Percentiles rank a stretch among this genome's conserved stretches.
These are phyloP conservation scores for Nyssa sinensis DNA, from an alignment of 148 eudicot genomes.

Conservation along the genomic window DNA sequence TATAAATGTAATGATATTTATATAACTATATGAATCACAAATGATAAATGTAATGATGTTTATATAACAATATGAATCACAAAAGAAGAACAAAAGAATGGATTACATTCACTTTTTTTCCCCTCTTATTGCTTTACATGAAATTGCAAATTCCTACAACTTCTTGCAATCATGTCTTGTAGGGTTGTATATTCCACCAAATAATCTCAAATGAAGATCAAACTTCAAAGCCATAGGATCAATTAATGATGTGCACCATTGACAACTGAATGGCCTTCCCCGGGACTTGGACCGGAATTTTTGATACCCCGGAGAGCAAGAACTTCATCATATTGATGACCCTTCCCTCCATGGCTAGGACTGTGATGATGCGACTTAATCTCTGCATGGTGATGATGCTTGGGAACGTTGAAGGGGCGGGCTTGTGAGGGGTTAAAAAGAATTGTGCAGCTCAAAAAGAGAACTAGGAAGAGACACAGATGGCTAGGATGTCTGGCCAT, in stretches of 20 bases:
- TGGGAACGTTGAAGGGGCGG: neutral
- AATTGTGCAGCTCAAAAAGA: neutral
- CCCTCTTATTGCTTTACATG: too few relatives aligned
- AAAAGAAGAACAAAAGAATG: neutral
- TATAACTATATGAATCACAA: neutral
- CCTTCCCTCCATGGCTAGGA: neutral
- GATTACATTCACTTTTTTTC: neutral
- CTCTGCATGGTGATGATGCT: neutral
- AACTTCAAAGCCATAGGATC: neutral
- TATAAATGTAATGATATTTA: neutral
- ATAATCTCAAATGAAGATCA: neutral
- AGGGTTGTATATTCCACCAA: neutral
- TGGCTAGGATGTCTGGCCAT: neutral
- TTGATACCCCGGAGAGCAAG: slow-evolving; percentile 12
- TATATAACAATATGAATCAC: neutral
- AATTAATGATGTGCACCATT: slow-evolving; percentile 14
- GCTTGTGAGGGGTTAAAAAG: neutral
- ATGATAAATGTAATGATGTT: too few relatives aligned
- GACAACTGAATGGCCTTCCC: slow-evolving; percentile 25
- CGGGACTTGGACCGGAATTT: slow-evolving; percentile 40
- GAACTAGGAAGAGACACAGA: neutral
- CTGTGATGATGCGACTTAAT: neutral
- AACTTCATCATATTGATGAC: slow-evolving; percentile 3
- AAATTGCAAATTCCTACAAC: neutral
- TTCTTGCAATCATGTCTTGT: too few relatives aligned